Base-by-base conservation (phyloP, 257 asterid genomes). In the Lycium ferocissimum region DNA sequence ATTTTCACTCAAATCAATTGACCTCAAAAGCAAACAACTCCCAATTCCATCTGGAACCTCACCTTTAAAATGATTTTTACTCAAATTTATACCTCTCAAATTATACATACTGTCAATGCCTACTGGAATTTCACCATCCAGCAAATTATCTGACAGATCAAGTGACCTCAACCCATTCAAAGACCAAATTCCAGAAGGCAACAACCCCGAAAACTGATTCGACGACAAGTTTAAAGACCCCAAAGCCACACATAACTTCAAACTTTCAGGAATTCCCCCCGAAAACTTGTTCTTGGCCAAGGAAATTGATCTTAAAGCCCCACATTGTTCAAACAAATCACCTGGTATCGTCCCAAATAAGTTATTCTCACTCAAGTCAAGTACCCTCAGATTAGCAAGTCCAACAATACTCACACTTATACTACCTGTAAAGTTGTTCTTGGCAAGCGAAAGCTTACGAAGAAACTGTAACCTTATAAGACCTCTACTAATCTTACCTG, bases 401-500 rank as follows among this genome's bases (percentile, higher is more conserved):
- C 90, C 93, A 85, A 92, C 86, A 81, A 97, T 91, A 84, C 91
- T 92, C 80, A 89, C 93, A 91, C 85, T 93, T 76, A 95, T 62
- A 83, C 88, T 86, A 43, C 99, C 99, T 2, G 94, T 94, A 40
- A 97, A 88, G 87, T 95, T 97, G 87, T 97, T 97, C 56, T 83
- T 90, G 0, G 93, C 92, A 3, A 97, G 94, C 2, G 97, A 95
- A 81, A 97, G 95, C 88, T 91, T 94, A 51, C 88, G 89, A 78
- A 97, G 96, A 90, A 87, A 92, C 88, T 90, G 91, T 85, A 97
- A 86, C 43, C 90, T 95, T 83, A 95, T 93, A 17, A 97, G 97
- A 3, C 99, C 99, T 87, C 94, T 90, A 49, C 99, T 94, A 6
- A 97, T 81, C 84, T 89, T 97, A 4, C 99, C 99, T 5, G 99